A percentile compares a stretch with the other conserved stretches of the same genome.
Evolutionary conservation across 208 protist species (phyloP).

Genomic region (Acanthamoeba rhysodes): DNA sequence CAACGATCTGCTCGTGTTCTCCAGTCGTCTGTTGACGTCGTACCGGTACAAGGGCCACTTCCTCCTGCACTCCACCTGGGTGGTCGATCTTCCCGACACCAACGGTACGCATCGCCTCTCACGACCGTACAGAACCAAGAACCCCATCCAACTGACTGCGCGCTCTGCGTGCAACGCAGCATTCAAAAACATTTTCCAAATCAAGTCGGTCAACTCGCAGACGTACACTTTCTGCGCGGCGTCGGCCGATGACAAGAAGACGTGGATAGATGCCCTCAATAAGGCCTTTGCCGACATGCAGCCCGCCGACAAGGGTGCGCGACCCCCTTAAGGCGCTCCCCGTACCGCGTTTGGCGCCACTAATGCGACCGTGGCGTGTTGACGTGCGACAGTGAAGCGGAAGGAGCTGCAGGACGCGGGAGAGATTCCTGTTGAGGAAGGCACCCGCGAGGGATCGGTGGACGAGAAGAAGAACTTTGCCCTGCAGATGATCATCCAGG

Average conservation of each 20-base stretch:
- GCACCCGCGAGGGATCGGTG: conserved; percentile 18
- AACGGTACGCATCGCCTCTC: neutral
- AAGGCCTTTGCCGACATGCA: conserved; percentile 67
- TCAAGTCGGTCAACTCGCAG: conserved; percentile 49
- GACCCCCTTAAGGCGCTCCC: neutral
- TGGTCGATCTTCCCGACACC: conserved; percentile 71
- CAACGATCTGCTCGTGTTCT: conserved; percentile 63
- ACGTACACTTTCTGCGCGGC: conserved; percentile 63
- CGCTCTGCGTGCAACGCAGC: neutral
- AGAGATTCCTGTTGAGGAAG: conserved; percentile 32
- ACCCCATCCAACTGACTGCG: neutral
- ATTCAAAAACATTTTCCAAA: conserved; percentile 70
- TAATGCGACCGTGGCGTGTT: neutral
- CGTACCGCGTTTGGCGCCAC: neutral
- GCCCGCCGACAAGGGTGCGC: conserved; percentile 51
- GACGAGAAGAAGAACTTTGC: conserved; percentile 70
- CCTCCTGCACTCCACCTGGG: conserved; percentile 47
- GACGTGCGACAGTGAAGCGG: conserved; percentile 2
- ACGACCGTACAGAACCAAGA: neutral
- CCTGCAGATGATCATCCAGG: conserved; percentile 73
- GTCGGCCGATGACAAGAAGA: conserved; percentile 59
- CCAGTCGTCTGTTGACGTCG: conserved; percentile 22
- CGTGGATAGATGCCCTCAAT: conserved; percentile 51
- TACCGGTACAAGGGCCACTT: conserved; percentile 72
- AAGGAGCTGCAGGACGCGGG: conserved; percentile 62